A percentile compares a stretch with the other conserved stretches of the same genome.
These are phyloP conservation scores for Linnemannia hyalina DNA, from an alignment of 192 early-diverging fungal species.

Conservation along the genomic window DNA sequence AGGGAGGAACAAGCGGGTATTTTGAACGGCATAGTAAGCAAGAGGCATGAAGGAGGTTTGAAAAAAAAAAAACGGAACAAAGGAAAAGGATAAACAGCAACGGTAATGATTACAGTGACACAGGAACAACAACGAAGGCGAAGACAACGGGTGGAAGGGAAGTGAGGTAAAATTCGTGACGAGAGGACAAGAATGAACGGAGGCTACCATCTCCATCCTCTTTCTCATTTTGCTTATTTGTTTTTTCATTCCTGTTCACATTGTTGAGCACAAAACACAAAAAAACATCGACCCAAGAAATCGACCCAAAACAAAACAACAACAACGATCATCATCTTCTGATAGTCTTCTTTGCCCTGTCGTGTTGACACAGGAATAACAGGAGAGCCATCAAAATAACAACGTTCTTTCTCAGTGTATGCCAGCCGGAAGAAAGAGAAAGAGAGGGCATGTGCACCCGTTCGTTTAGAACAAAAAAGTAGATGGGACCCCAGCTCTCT, in stretches of 20 bases:
- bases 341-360: background rate
- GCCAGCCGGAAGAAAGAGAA: background rate
- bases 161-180: too few species aligned
- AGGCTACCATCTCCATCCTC: too few species aligned
- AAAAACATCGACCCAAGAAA: background rate
- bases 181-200: too few species aligned
- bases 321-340: background rate
- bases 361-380: background rate
- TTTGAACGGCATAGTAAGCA: too few species aligned
- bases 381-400: background rate
- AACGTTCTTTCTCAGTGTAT: background rate
- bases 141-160: too few species aligned
- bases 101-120: too few species aligned
- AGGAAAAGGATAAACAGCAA: too few species aligned
- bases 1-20: too few species aligned
- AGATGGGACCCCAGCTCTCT: background rate
- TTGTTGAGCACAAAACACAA: background rate
- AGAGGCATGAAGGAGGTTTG: too few species aligned
- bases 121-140: too few species aligned
- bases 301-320: background rate
- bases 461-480: background rate
- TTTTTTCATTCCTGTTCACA: background rate
- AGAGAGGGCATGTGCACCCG: background rate
- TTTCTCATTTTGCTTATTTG: background rate
- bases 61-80: too few species aligned